Base-by-base conservation (phyloP, 352 stramenopile species). In the Pythium utonaiense region DNA sequence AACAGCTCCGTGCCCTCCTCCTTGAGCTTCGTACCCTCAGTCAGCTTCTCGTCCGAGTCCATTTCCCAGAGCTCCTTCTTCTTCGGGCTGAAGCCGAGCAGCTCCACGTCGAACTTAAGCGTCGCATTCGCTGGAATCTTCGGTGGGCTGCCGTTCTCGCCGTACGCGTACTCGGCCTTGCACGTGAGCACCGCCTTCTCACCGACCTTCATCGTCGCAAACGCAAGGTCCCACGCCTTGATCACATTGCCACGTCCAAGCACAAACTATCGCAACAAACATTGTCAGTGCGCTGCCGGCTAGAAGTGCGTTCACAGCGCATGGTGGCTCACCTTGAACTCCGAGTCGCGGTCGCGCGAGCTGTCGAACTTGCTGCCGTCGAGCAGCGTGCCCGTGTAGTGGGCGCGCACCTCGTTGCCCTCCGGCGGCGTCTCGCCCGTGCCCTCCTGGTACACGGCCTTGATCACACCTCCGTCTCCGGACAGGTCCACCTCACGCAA, bases 51-150 rank as follows among this genome's bases (percentile, higher is more conserved):
- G 19, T 80, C 72, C 0, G 80, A 63, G 45, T 87, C 77, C 83
- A 96, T 94, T 57, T 98, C 90, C 91, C 90, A 98, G 67, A 94
- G 89, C 70, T 98, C 87, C 70, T 98, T 98, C 34, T 92, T 88
- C 74, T 98, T 98, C 51, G 96, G 89, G 52, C 84, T 82, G 70
- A 98, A 98, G 45, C 83, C 89, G 25, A 99, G 66, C 48, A 99
- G 71, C 75, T 99, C 96, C 9, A 99, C 94, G 48, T 99, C 96
- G 72, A 99, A 99, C 67, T 97, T 89, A 17, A 99, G 73, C 53
- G 87, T 97, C 7, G 95, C 89, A 53, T 96, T 94, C n/a, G 81
- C 70, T 8, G 96, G 96, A 63, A 99, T 99, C 69, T 97, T 98
- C 0, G 93, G 93, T 28, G 93, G 93, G 53, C 77, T 95, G 36